These are phyloP conservation scores for Daldinia sp. DNA, from an alignment of 2,329 filamentous ascomycete species.

Conservation along the genomic window DNA sequence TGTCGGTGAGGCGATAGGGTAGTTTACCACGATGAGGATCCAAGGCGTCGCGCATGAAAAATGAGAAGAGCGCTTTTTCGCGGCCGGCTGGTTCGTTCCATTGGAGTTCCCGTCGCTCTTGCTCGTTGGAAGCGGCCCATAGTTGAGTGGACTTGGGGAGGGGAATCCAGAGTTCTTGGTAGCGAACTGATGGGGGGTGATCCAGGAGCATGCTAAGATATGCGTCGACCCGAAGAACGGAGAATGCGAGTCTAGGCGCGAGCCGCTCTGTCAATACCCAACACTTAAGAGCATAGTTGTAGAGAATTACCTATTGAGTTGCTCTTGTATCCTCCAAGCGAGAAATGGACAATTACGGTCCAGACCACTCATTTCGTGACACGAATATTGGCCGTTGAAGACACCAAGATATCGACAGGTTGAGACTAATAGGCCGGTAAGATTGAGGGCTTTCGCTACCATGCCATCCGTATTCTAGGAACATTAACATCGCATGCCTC, in stretches of 20 bases:
- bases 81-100: constrained; percentile 37
- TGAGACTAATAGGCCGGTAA: constrained; percentile 34
- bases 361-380: constrained; percentile 4
- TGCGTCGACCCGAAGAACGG: constrained; percentile 38
- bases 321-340: constrained; percentile 31
- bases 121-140: constrained; percentile 35
- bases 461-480: constrained; percentile 35
- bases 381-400: constrained; percentile 33
- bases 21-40: constrained; percentile 13
- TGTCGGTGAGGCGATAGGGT: constrained; percentile 34
- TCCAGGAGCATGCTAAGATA: constrained; percentile 37
- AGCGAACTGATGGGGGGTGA: constrained; percentile 37
- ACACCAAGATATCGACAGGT: constrained; percentile 37
- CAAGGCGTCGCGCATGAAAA: constrained; percentile 29
- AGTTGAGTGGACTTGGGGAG: constrained; percentile 34
- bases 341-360: constrained; percentile 16
- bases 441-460: constrained; percentile 34
- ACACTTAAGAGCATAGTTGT: too few species aligned
- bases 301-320: constrained; percentile 30
- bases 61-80: constrained; percentile 38
- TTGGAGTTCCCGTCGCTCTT: constrained; percentile 35
- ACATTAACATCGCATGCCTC: neutral
- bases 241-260: constrained; percentile 33
- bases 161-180: constrained; percentile 40
- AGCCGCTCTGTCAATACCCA: neutral